Conservation (phyloP, 345 rosid species). For the Eucalyptus tenuipes region DNA sequence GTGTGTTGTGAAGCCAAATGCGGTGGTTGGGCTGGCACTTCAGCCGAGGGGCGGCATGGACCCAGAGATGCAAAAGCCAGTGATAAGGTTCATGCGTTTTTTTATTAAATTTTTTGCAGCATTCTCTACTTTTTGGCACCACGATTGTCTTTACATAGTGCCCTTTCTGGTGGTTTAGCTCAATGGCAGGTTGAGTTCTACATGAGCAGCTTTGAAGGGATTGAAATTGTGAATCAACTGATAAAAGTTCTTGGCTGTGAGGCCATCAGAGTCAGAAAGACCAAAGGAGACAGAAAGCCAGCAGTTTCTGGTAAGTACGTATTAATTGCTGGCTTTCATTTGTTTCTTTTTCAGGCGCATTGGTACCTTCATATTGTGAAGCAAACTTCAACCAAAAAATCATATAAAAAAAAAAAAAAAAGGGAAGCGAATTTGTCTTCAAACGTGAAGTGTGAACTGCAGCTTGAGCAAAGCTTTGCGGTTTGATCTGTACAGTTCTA, state of each 20-base stretch:
- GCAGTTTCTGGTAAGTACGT: constrained; percentile 45
- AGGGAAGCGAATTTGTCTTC: not conserved
- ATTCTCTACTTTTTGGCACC: not conserved
- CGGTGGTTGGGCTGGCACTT: constrained; percentile 8
- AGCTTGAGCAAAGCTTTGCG: not conserved
- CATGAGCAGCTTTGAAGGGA: constrained; percentile 8
- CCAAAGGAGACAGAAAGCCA: constrained; percentile 30
- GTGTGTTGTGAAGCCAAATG: constrained; percentile 25
- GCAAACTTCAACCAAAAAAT: not conserved
- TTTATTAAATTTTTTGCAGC: not conserved
- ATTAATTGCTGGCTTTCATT: constrained; percentile 46
- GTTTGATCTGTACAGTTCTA: not conserved
- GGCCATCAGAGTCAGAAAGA: not conserved
- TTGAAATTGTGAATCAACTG: not conserved
- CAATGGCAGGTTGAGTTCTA: constrained; percentile 22
- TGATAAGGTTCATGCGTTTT: constrained; percentile 17
- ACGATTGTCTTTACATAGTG: constrained; percentile 8
- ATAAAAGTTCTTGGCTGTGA: not conserved
- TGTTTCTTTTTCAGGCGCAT: constrained; percentile 32
- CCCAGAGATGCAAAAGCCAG: constrained; percentile 21
- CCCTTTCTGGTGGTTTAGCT: not conserved
- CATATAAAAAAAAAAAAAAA: not conserved
- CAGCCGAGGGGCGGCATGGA: constrained; percentile 7
- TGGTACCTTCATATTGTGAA: not conserved
- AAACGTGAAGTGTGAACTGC: not conserved